Conservation (phyloP, 371 early-diverging fungal species). For the Saksenaea vasiformis region DNA sequence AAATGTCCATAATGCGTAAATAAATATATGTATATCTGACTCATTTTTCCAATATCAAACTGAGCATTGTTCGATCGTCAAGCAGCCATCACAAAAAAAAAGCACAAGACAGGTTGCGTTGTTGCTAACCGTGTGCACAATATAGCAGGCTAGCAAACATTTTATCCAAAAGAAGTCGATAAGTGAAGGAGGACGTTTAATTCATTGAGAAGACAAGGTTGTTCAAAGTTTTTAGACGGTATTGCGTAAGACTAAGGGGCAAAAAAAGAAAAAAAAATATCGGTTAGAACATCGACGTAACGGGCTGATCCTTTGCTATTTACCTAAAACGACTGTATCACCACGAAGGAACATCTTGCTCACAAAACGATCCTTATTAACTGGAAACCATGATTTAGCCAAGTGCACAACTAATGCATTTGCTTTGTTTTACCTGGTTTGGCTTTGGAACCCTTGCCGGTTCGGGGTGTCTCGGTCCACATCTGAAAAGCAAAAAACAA, state of each 20-base stretch:
- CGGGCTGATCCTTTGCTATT: not conserved
- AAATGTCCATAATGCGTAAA: not conserved
- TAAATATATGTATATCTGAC: not conserved
- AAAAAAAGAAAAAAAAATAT: not conserved
- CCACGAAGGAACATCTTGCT: conserved; percentile 98
- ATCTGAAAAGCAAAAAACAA: conserved; percentile 55
- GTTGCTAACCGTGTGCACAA: too few species aligned
- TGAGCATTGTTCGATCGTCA: not conserved
- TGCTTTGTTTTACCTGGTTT: conserved; percentile 67
- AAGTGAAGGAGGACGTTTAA: not conserved
- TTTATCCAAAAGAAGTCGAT: not conserved
- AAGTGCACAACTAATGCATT: not conserved
- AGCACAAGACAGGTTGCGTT: too few species aligned
- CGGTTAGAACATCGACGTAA: not conserved
- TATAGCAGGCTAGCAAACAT: too few species aligned
- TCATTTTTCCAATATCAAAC: not conserved
- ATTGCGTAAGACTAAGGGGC: conserved; percentile 22
- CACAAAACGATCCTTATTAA: conserved; percentile 98
- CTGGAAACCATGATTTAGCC: conserved; percentile 14
- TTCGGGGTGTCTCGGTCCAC: conserved; percentile 95
- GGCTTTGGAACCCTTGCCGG: conserved; percentile 89
- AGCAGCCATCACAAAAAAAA: too few species aligned
- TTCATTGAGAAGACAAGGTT: not conserved
- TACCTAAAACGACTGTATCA: conserved; percentile 92
- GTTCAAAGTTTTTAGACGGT: conserved; percentile 19